Base-by-base conservation (phyloP, 1,284 basidiomycete genomes). In the Pyrrhoderma lamaoense region DNA sequence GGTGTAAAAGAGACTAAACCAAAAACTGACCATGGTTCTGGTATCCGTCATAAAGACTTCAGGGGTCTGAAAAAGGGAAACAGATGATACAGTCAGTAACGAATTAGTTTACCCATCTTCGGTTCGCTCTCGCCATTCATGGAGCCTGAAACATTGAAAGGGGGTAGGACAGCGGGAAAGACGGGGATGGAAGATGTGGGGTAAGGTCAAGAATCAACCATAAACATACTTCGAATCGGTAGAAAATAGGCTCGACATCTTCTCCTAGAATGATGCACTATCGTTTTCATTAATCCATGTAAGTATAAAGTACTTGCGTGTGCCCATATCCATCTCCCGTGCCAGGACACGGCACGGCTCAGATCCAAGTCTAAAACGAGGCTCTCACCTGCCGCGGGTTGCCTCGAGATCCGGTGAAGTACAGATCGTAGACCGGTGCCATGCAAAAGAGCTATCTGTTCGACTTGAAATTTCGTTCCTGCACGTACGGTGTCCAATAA, bases 261-360 rank as follows among this genome's bases (percentile, higher is more conserved):
- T 79, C 75, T 37, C 82, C 82, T 55, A 86, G 84, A 68, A 85
- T 69, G 55, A 80, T 73, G 63, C 79, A 83, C 52, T 54, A 44
- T 19, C 21, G 37, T 5, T 27, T 42, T 52, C 38, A 47, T 49
- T 49, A 42, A 49, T 21, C 39, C 48, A 42, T 49, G 48, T 43
- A 39, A 31, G 27, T 31, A 31, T 11, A 31, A 31, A 31, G 27
- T 31, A 31, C 27, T 11, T 31, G 27, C 27, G 27, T 14, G 27
- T 34, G 45, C 35, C 19, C 36, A 36, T 36, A 47, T 36, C 21
- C 23, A 38, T 23, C 46, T 36, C 19, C 27, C 46, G 46, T 23
- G 14, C n/a, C 14, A 19, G 45, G 45, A 13, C 3, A 19, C 8
- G 27, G 36, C 5, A 39, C 16, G 46, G 46, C 36, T 37, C 31